Conservation (phyloP, 2,329 filamentous ascomycete species). For the Fusarium sp. region DNA sequence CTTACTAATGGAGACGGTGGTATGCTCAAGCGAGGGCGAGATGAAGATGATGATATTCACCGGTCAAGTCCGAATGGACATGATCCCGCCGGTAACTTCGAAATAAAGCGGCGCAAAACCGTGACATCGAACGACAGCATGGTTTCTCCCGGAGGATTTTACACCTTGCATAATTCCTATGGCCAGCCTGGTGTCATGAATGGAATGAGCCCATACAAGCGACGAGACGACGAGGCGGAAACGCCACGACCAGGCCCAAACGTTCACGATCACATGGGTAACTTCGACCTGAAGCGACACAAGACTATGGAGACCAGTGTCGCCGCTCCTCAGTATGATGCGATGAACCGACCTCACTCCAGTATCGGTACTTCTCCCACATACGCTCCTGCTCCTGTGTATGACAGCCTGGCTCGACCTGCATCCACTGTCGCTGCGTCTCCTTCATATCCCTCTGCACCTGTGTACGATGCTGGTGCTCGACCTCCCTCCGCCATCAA, state of each 20-base stretch:
- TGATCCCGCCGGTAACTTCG: slow-evolving; percentile 61
- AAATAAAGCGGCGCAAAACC: slow-evolving; percentile 85
- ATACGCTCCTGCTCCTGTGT: slow-evolving; percentile 24
- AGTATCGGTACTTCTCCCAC: slow-evolving; percentile 57
- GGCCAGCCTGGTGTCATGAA: slow-evolving; percentile 66
- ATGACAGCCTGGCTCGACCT: slow-evolving; percentile 27
- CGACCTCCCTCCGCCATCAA: slow-evolving; percentile 62
- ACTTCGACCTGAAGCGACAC: slow-evolving; percentile 79
- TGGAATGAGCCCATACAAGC: slow-evolving; percentile 63
- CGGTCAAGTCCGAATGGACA: slow-evolving; percentile 58
- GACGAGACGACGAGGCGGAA: slow-evolving; percentile 71
- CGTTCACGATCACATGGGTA: slow-evolving; percentile 52
- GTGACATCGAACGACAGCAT: slow-evolving; percentile 56
- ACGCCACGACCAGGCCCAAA: slow-evolving; percentile 72
- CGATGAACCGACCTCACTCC: slow-evolving; percentile 63
- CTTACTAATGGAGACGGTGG: slow-evolving; percentile 71
- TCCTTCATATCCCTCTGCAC: slow-evolving; percentile 52
- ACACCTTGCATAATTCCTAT: slow-evolving; percentile 25
- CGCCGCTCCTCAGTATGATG: slow-evolving; percentile 64
- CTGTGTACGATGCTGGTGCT: slow-evolving; percentile 64
- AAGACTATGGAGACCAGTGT: slow-evolving; percentile 77
- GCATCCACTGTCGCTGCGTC: slow-evolving; percentile 30
- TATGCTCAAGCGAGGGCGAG: slow-evolving; percentile 62
- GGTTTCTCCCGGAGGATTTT: slow-evolving; percentile 25
- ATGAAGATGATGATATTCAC: slow-evolving; percentile 65